A percentile compares a stretch with the other conserved stretches of the same genome.
phyloP scores from a whole-genome alignment of 495 filamentous ascomycete species.

The Sporormia fimetaria region DNA sequence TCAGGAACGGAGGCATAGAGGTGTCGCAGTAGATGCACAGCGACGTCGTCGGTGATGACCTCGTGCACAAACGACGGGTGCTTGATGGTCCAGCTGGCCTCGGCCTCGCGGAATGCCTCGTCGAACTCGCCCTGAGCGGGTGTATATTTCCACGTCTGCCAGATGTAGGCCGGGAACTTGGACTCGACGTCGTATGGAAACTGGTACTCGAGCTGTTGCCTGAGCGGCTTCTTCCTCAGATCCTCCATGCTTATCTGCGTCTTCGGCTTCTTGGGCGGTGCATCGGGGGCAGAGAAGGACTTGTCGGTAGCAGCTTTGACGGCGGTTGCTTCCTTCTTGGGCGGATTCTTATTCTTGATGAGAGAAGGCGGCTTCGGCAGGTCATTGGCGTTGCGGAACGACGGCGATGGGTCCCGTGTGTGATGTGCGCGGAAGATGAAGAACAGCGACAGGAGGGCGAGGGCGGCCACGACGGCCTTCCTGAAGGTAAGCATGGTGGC shows the following conservation, averaged over 20 bases:
- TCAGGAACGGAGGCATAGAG: slow-evolving; percentile 83
- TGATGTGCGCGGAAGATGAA: slow-evolving; percentile 59
- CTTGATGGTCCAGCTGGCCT: slow-evolving; percentile 83
- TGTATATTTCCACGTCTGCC: slow-evolving; percentile 96
- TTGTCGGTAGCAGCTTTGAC: slow-evolving; percentile 4
- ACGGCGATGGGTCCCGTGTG: slow-evolving; percentile 23
- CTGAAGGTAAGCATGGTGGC: slow-evolving; percentile 50
- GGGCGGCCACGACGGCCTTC: slow-evolving; percentile 57
- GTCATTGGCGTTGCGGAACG: slow-evolving; percentile 22
- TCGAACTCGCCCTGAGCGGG: slow-evolving; percentile 70
- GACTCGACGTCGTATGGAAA: slow-evolving; percentile 81
- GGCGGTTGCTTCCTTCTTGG: slow-evolving; percentile 21
- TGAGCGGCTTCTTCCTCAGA: slow-evolving; percentile 42
- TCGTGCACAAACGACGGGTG: slow-evolving; percentile 92
- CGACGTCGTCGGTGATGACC: slow-evolving; percentile 84
- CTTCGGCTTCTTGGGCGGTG: slow-evolving; percentile 36
- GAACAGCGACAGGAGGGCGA: slow-evolving; percentile 56
- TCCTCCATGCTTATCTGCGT: slow-evolving; percentile 32
- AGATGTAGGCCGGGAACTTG: slow-evolving; percentile 94
- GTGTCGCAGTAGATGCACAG: slow-evolving; percentile 66
- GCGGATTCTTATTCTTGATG: slow-evolving; percentile 15
- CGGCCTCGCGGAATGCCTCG: slow-evolving; percentile 60
- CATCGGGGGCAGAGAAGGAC: slow-evolving; percentile 17
- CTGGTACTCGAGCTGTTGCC: slow-evolving; percentile 79
- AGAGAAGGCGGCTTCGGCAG: slow-evolving; percentile 27